A percentile compares a stretch with the other conserved stretches of the same genome.
These are phyloP conservation scores for Pichia sp. DNA, from an alignment of 1,139 yeast genomes.

Conservation along the genomic window DNA sequence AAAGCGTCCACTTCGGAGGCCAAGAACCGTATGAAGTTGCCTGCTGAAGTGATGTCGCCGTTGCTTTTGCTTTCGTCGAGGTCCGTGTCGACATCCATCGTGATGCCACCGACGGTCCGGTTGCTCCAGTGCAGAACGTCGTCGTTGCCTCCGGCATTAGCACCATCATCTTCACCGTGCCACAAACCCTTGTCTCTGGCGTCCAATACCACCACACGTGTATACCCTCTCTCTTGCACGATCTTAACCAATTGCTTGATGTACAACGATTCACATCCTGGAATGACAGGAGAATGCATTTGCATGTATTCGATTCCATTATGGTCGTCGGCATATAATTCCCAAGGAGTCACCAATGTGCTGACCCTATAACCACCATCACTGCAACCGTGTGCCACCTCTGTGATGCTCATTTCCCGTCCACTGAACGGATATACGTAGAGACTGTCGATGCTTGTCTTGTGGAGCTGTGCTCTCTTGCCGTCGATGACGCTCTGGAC, in stretches of 20 bases:
- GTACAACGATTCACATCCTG: constrained; percentile 55
- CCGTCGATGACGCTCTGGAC: constrained; percentile 36
- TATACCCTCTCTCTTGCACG: constrained; percentile 43
- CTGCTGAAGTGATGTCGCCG: not conserved
- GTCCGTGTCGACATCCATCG: not conserved
- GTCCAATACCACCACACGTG: constrained; percentile 57
- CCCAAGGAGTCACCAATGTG: constrained; percentile 12
- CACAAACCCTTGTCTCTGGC: constrained; percentile 65
- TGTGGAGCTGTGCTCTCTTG: not conserved
- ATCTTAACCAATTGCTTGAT: constrained; percentile 54
- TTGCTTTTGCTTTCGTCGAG: not conserved
- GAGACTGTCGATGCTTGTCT: constrained; percentile 3
- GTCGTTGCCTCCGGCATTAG: not conserved
- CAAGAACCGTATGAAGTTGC: not conserved
- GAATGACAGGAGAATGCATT: constrained; percentile 81
- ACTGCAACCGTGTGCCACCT: not conserved
- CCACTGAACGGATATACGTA: constrained; percentile 82
- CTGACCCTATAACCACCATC: not conserved
- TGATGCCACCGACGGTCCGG: constrained; percentile 2
- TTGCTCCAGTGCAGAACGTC: constrained; percentile 9
- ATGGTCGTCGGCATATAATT: constrained; percentile 1
- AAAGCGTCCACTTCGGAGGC: constrained; percentile 3
- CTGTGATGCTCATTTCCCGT: constrained; percentile 51
- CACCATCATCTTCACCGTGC: constrained; percentile 2
- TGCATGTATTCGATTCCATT: constrained; percentile 48